Evolutionary conservation across 495 filamentous ascomycete species (phyloP).

Genomic region (Extremus antarcticus): DNA sequence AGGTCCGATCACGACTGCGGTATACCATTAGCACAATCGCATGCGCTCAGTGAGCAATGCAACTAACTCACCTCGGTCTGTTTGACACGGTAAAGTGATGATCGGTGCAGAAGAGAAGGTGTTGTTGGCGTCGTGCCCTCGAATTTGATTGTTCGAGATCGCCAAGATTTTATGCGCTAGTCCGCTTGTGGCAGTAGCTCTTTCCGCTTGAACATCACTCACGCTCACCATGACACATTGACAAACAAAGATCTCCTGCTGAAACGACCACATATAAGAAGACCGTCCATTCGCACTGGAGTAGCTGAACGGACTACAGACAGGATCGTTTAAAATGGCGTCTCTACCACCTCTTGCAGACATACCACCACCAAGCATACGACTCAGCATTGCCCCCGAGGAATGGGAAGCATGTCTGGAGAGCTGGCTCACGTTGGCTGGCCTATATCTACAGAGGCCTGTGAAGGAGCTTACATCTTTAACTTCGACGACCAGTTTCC

Average conservation of each 20-base stretch:
- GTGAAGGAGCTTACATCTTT: conserved; percentile 39
- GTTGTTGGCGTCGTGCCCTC: background rate
- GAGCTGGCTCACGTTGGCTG: conserved; percentile 59
- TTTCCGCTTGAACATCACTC: too few relatives aligned
- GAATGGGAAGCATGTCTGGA: conserved; percentile 74
- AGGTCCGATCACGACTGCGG: conserved; percentile 47
- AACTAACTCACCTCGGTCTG: conserved; percentile 37
- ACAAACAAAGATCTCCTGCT: too few relatives aligned
- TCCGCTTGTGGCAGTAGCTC: too few relatives aligned
- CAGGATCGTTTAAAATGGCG: too few relatives aligned
- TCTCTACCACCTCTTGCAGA: conserved; percentile 59
- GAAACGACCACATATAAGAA: too few relatives aligned
- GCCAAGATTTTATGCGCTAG: too few relatives aligned
- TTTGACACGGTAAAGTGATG: conserved; percentile 33
- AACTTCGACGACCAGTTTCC: conserved; percentile 45
- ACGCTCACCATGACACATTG: too few relatives aligned
- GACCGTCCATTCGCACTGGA: too few relatives aligned
- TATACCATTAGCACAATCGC: background rate
- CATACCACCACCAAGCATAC: conserved; percentile 59
- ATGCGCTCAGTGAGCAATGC: too few relatives aligned
- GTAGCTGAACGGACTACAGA: too few relatives aligned
- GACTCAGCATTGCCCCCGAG: conserved; percentile 48
- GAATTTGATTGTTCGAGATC: background rate
- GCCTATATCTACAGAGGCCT: conserved; percentile 50
- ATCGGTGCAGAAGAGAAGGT: conserved; percentile 20